Percentiles rank a stretch among this genome's conserved stretches.
phyloP scores from a whole-genome alignment of 805 yeast genomes.

The Wickerhamomyces chambardii region DNA sequence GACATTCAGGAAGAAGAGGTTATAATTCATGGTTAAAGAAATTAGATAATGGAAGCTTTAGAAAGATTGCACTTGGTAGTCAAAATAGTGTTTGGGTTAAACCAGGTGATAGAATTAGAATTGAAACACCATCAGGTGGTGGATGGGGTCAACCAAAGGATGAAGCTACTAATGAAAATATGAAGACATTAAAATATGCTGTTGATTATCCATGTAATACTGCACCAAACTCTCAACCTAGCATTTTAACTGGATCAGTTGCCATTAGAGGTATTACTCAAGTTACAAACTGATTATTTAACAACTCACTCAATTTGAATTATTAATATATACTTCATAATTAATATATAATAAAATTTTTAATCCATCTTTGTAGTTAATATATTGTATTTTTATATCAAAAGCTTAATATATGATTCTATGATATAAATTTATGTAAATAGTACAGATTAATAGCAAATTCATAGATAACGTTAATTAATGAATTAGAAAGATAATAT shows the following conservation, averaged over 20 bases:
- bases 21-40: constrained; percentile 19
- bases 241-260: constrained; percentile 3
- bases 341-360: no score
- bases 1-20: constrained; percentile 36
- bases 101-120: constrained; percentile 21
- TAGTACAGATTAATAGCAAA: no score
- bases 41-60: constrained; percentile 14
- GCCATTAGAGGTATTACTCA: constrained; percentile 2
- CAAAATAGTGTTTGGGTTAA: constrained; percentile 15
- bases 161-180: constrained; percentile 18
- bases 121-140: constrained; percentile 28
- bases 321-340: no score
- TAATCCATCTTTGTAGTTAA: no score
- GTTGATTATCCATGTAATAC: not conserved
- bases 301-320: no score
- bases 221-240: constrained; percentile 2
- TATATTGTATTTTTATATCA: no score
- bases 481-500: no score
- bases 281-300: constrained; percentile 1
- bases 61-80: constrained; percentile 7
- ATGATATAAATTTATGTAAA: no score
- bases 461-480: no score
- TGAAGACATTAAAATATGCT: constrained; percentile 31
- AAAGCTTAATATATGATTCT: no score
- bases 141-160: constrained; percentile 28